Evolutionary conservation across 2,329 filamentous ascomycete genomes (phyloP), one percentile per base, ranked within the genome.

Genomic region (Rhexocercosporidium sp.): DNA sequence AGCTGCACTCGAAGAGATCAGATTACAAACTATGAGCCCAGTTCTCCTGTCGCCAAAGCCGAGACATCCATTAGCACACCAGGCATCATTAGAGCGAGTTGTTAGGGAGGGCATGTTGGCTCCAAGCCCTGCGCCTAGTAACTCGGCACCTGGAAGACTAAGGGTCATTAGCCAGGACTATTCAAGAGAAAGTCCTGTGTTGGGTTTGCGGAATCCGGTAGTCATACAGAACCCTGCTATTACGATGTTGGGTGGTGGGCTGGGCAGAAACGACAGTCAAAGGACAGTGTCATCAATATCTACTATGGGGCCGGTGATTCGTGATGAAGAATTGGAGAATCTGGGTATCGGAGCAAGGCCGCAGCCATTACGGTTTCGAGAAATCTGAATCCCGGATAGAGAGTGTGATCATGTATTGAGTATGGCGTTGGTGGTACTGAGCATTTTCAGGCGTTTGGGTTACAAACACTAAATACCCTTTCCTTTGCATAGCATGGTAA

Each of bases 291-390:
- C 66, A 27, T 69, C 69, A 11, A 61, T 70, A 25, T 68, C 64
- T 29, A 71, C 64, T 29, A 72, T 70, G 59, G 69, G 64, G 22
- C 63, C 51, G 14, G 41, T 72, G 11, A 54, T 73, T 25, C 71
- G 69, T 59, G 72, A 75, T 54, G 69, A 62, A 2, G 72, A 73
- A n/a, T 56, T 73, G 37, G 71, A 74, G 9, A 61, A 67, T n/a
- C 49, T 74, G 27, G 71, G 72, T 6, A 66, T 75, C 8, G 73
- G 73, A 29, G 34, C 47, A 53, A 56, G 31, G 25, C 61, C 61
- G 7, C 61, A 44, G 20, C 61, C 61, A 6, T 20, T 62, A n/a
- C 53, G 59, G 46, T 16, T 53, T 9, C 59, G 59, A 25, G 20
- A 39, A 7, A 1, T 11, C 6, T 39, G 31, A 25, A 9, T 14